Evolutionary conservation across 768 basidiomycete genomes (phyloP), one percentile per base, ranked within the genome.

Genomic region (Naganishia antarctica): DNA sequence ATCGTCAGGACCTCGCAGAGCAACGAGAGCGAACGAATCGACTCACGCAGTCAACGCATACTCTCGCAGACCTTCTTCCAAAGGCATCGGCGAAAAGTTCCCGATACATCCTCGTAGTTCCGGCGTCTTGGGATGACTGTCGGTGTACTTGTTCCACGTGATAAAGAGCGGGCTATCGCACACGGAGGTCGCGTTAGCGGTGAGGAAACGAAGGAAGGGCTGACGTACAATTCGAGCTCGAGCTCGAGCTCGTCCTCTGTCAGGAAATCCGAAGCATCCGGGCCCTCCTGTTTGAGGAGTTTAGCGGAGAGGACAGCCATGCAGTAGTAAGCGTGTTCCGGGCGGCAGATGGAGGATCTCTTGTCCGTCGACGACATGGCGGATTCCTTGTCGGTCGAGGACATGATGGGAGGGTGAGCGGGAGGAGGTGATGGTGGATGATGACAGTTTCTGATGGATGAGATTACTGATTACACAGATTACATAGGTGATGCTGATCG

Each of bases 41-140:
- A 45, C 41, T 43, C 29, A 80, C 80, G 77, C 92, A 76, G 88
- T 84, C 64, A 92, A 82, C 28, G 94, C 94, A 73, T 96, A 98
- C 69, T 98, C 90, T 44, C 83, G 83, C 65, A 99, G 76, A 16
- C 91, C 91, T 29, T 87, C 82, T 63, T 80, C 83, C 29, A 98
- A 80, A 12, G 85, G 78, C 76, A 86, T 82, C 12, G 89, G 82
- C 34, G 87, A 85, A 72, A 99, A 99, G 78, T 84, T 91, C 72
- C 94, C 94, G 70, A 99, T 97, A 79, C 94, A 99, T 49, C 94
- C 94, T 59, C 94, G 81, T 66, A 99, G 81, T 64, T 84, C 81
- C 47, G 84, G 81, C 25, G 64, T 64, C 9, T 31, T 43, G 11
- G 45, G 26, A 1, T 44, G 34, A 1, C 43, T 49, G 4, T 53